Base-by-base conservation (phyloP, 1,139 yeast genomes). In the Pichia sp. region DNA sequence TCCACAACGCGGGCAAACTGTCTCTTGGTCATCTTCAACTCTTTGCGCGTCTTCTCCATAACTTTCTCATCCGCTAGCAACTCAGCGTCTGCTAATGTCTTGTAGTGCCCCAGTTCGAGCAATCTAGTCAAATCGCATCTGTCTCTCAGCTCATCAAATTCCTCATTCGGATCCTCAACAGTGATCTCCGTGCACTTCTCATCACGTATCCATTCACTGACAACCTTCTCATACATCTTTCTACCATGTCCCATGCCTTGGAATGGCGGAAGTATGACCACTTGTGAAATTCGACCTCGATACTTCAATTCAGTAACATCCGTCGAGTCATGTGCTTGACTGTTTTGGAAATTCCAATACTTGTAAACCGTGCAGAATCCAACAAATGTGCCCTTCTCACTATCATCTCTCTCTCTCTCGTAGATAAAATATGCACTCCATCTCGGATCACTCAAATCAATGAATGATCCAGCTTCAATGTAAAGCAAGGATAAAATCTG, bases 91-190 rank as follows among this genome's bases (percentile, higher is more conserved):
- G n/a, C n/a, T n/a, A n/a, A n/a, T n/a, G n/a, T n/a, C n/a, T n/a
- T n/a, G n/a, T n/a, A n/a, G n/a, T n/a, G n/a, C n/a, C n/a, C n/a
- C n/a, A n/a, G n/a, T n/a, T n/a, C n/a, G n/a, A n/a, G n/a, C n/a
- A n/a, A n/a, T n/a, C n/a, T n/a, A n/a, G n/a, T n/a, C 47, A 91
- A 65, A 54, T 91, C 98, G 41, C 79, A 71, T 23, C 91, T 65
- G 56, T 91, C 97, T 44, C 98, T 69, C 50, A 93, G 63, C 53
- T 85, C 94, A 53, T 91, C 98, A 60, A 91, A 91, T 29, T 77
- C 76, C 56, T 88, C 96, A 53, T 83, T 85, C 3, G 98, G 98
- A 55, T 93, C 98, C 56, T 91, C 98, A 9, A 93, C 88, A 0
- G 91, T 87, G 28, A 91, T 69, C 51, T 88, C 95, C 27, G 64